Base-by-base conservation (phyloP, 805 yeast species). In the Ogataea corticis region DNA sequence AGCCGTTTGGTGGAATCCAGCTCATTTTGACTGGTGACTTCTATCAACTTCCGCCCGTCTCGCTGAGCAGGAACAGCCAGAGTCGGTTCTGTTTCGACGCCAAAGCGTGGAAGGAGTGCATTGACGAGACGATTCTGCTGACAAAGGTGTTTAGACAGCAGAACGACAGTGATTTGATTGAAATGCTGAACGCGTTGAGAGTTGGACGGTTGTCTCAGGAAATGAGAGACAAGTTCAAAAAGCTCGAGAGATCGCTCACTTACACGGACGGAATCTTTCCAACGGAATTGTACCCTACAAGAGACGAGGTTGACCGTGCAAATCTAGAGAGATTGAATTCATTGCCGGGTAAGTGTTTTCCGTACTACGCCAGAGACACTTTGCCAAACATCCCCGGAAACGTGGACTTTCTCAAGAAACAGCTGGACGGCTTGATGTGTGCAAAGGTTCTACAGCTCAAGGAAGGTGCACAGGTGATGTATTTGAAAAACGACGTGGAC, bases 1-100 rank as follows among this genome's bases (percentile, higher is more conserved):
- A 52, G 39, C 97, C 97, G 0, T 94, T 94, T 72, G 99, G 99
- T 4, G 99, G 99, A 0, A 83, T 94, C 35, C 99, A 94, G 59
- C 55, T 94, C 13, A 79, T 94, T 11, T 66, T 91, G 29, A 85
- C 96, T 3, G 99, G 99, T n/a, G 99, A 94, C 67, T 91, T 92
- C 62, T 91, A 85, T 65, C 99, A 94, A 67, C 72, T 94, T 35
- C 99, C 99, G 1, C 99, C 99, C 0, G 95, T 94, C 6, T 70
- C 75, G 10, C 72, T 72, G 17, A 42, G 48, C 36, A 71, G 68
- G 33, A 66, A 61, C 16, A 65, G 64, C 0, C 59, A 50, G 33
- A 61, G 72, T 0, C 62, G 65, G 18, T 94, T 85, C 60, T 85
- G 96, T 48, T 94, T 94, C 58, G 86, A 90, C 57, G 75, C 89